Evolutionary conservation across 208 protist species (phyloP), one percentile per base, ranked within the genome.

Genomic region (Borovskyia barvae): DNA sequence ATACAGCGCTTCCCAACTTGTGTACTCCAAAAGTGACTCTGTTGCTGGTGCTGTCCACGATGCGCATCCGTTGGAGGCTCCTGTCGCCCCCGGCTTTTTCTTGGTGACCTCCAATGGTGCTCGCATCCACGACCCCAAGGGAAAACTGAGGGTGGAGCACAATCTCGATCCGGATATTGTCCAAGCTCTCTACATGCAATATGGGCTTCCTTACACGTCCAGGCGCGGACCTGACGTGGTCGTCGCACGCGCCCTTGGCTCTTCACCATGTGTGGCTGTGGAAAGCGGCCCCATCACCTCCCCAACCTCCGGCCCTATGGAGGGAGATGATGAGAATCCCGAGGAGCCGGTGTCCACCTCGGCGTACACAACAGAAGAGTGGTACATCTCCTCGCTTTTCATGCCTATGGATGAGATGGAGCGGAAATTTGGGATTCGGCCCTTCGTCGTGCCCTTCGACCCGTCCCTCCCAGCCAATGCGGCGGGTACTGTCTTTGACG

Each of bases 31-130:
- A 2, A 26, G 26, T 1, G 37, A 8, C 8, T 22, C 37, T 2
- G 48, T 35, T 12, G 17, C 11, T n/a, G 22, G n/a, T 12, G 47
- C 24, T 9, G 26, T 35, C 20, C 22, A 47, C 8, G 4, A 8
- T 6, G 47, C 35, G 36, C n/a, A 41, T 20, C 3, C 35, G 4
- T 29, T 22, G 5, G 35, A 22, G n/a, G 29, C 30, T 5, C 42
- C 22, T 17, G 17, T 26, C 1, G 17, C 15, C 17, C 48, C 50
- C 7, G 73, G 76, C 5, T 85, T 92, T 54, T 88, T 75, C 57
- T 40, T 89, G 3, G 58, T 90, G 22, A 69, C 78, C 2, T 89
- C 79, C 2, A 89, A 92, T 55, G 85, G 85, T 5, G 81, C 81
- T 17, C 72, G 80, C 33, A 69, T 88, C 28, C 79, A 89, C 19